Evolutionary conservation across 352 stramenopile species (phyloP).

Genomic region (Peronospora tabacina): DNA sequence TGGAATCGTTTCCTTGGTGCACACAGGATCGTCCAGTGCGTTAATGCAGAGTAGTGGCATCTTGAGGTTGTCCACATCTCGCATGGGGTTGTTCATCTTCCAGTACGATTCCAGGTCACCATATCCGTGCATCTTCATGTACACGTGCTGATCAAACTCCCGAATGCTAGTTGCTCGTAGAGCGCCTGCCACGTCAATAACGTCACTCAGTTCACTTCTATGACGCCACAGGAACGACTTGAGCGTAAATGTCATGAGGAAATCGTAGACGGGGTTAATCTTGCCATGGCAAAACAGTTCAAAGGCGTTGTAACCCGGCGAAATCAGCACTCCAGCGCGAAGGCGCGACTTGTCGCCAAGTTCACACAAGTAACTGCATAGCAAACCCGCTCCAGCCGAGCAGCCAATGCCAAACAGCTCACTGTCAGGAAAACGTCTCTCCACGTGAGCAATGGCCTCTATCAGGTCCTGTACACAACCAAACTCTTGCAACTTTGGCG

Average conservation of each 20-base stretch:
- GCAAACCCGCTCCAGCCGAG: slow-evolving; percentile 57
- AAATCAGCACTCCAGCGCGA: slow-evolving; percentile 56
- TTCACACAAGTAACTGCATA: slow-evolving; percentile 71
- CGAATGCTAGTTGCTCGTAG: slow-evolving; percentile 46
- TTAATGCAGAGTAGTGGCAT: slow-evolving; percentile 68
- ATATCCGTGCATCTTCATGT: slow-evolving; percentile 77
- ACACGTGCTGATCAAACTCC: slow-evolving; percentile 73
- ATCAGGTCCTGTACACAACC: slow-evolving; percentile 55
- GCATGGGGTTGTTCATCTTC: slow-evolving; percentile 71
- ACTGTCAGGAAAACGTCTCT: slow-evolving; percentile 37
- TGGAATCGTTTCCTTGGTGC: slow-evolving; percentile 63
- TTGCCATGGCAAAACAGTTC: slow-evolving; percentile 62
- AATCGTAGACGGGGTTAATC: slow-evolving; percentile 69
- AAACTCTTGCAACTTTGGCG: slow-evolving; percentile 62
- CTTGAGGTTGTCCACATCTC: slow-evolving; percentile 40
- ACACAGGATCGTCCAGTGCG: slow-evolving; percentile 70
- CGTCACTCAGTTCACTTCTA: slow-evolving; percentile 29
- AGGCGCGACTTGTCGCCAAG: slow-evolving; percentile 43
- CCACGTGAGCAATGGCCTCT: slow-evolving; percentile 45
- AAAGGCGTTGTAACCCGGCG: slow-evolving; percentile 65
- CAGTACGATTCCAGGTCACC: slow-evolving; percentile 57
- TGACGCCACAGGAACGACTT: slow-evolving; percentile 60
- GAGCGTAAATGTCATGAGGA: slow-evolving; percentile 68
- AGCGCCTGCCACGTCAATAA: slow-evolving; percentile 43
- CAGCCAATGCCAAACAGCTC: slow-evolving; percentile 62